Evolutionary conservation across 176 grass and related monocot genomes (phyloP), one percentile per base, ranked within the genome.

Genomic region (Poa pratensis): DNA sequence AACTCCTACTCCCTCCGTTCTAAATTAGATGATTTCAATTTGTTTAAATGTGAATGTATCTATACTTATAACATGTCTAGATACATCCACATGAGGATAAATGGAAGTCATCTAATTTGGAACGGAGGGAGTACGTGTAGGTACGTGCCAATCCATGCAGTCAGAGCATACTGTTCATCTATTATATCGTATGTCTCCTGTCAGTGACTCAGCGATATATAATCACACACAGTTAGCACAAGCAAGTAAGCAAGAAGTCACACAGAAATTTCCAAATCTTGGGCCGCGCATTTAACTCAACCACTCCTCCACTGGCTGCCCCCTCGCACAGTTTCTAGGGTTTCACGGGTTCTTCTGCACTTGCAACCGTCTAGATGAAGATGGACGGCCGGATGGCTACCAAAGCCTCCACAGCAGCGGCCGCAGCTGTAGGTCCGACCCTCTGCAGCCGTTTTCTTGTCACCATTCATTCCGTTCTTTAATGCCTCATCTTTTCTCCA

Each of bases 241-340:
- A 59, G 59, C 80, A 74, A 65, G 59, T 20, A 24, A 12, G 58
- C 62, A 64, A 75, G 26, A 27, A 75, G 71, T 75, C 71, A 79
- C 50, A 72, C 64, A 80, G 85, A 77, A 87, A 64, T 76, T 76
- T 87, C 85, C 76, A 87, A 90, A 87, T 91, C 81, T 91, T 17
- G 89, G 89, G 85, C 85, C 32, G 76, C 85, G 81, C 81, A 87
- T 91, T 91, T 87, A 87, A 76, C 88, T 69, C 88, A 87, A 90
- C 91, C 20, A 87, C 85, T 75, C 88, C 85, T 66, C 82, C 34
- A 52, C 55, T 42, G 9, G 6, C 83, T 89, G 79, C 51, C 86
- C 64, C 72, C 58, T 78, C 82, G 19, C 82, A 24, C 22, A 51
- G 32, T 53, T 20, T 77, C 81, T 90, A 85, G 82, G 80, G 90